Evolutionary conservation across 2,329 filamentous ascomycete genomes (phyloP), one percentile per base, ranked within the genome.

Genomic region (Colletotrichum echinochloae): DNA sequence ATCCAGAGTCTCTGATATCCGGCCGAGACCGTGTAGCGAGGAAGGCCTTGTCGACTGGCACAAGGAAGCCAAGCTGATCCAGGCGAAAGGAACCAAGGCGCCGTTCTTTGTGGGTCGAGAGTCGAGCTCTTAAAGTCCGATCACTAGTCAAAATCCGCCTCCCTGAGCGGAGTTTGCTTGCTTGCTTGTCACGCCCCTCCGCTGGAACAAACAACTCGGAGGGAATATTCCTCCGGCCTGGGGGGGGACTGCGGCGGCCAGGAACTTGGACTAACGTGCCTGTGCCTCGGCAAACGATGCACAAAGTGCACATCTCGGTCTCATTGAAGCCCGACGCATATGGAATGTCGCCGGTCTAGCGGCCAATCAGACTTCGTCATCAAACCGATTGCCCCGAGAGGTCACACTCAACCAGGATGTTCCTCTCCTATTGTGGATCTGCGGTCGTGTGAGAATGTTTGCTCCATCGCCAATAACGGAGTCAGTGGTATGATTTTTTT

Each of bases 251-350:
- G 28, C 18, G n/a, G 11, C 60, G 23, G 8, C 33, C 20, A 61
- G 33, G n/a, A 11, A 2, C 16, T 52, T 39, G 33, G 52, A 18
- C 23, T 3, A n/a, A 51, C 11, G 3, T 20, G 16, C 44, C 20
- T 46, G 28, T 65, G 49, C 66, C 66, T 70, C 55, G 62, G 62
- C 62, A 56, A 9, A 44, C 44, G 14, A 33, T 44, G 33, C 37
- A 1, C 23, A 52, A 52, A 44, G 33, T 39, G 20, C 28, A 26
- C 44, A 23, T 54, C 46, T 46, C 66, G 60, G 60, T 7, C n/a
- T 46, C 30, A 59, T 39, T 65, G 23, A 54, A 28, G 30, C 44
- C 59, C 59, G 59, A 35, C 46, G 39, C 3, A 20, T 12, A 18
- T 48, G 60, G 60, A 56, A 56, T 26, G 35, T 35, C 35, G 9